A percentile compares a stretch with the other conserved stretches of the same genome.
These are phyloP conservation scores for Metschnikowia anglica DNA, from an alignment of 805 yeast species.

Conservation along the genomic window DNA sequence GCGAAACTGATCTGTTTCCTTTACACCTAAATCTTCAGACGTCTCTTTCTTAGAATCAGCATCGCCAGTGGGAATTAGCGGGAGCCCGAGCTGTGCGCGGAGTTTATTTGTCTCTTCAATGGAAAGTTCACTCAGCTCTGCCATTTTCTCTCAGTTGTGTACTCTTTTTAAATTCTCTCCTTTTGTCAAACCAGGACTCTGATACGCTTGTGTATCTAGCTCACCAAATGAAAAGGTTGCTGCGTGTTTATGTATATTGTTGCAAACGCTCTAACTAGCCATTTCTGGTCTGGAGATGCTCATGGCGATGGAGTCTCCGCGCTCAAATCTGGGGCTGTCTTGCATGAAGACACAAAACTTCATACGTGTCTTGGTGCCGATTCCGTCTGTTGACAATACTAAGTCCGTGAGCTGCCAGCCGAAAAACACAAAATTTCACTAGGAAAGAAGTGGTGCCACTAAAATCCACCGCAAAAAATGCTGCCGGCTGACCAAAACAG, in stretches of 20 bases:
- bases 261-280: too few relatives aligned
- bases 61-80: conserved; percentile 40
- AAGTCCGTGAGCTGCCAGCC: too few relatives aligned
- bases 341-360: too few relatives aligned
- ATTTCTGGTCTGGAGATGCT: too few relatives aligned
- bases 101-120: conserved; percentile 59
- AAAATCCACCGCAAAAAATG: background rate
- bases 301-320: conserved; percentile 2
- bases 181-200: too few relatives aligned
- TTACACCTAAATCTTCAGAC: background rate
- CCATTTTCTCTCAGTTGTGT: too few relatives aligned
- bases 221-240: background rate
- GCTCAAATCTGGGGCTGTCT: conserved; percentile 12
- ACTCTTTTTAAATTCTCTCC: too few relatives aligned
- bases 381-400: conserved; percentile 9
- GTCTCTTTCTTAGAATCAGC: background rate
- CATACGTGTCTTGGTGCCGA: too few relatives aligned
- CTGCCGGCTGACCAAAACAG: background rate
- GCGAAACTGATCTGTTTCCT: background rate
- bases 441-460: background rate
- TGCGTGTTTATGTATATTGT: background rate
- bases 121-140: conserved; percentile 25
- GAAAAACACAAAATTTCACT: too few relatives aligned
- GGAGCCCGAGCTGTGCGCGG: conserved; percentile 51
- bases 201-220: too few relatives aligned